A percentile compares a stretch with the other conserved stretches of the same genome.
phyloP scores from a whole-genome alignment of 305 asterid genomes.

The Striga hermonthica region DNA sequence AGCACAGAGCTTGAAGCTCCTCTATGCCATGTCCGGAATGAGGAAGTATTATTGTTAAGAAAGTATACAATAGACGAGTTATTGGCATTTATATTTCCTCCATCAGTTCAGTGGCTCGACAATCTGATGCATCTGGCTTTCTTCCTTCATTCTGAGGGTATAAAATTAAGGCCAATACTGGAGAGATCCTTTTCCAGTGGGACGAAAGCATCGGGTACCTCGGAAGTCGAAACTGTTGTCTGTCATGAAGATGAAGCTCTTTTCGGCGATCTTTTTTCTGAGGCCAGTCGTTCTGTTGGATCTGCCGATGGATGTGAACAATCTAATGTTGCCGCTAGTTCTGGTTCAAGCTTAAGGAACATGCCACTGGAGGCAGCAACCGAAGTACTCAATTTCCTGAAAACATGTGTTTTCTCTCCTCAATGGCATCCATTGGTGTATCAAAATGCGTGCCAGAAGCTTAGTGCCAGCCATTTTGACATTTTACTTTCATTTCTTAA shows the following conservation, averaged over 20 bases:
- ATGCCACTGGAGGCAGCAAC: slow-evolving; percentile 78
- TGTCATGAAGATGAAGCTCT: slow-evolving; percentile 97
- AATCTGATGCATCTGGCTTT: slow-evolving; percentile 62
- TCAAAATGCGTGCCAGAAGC: slow-evolving; percentile 64
- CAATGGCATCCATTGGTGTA: slow-evolving; percentile 64
- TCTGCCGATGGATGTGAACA: slow-evolving; percentile 82
- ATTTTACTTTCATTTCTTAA: slow-evolving; percentile 63
- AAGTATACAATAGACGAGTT: slow-evolving; percentile 66
- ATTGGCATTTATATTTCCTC: slow-evolving; percentile 59
- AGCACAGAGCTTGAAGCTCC: slow-evolving; percentile 43
- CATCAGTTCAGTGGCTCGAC: slow-evolving; percentile 80
- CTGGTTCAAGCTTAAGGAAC: slow-evolving; percentile 60
- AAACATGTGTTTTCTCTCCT: slow-evolving; percentile 61
- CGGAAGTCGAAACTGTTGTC: slow-evolving; percentile 71
- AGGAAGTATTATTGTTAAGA: slow-evolving; percentile 51
- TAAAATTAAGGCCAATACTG: slow-evolving; percentile 65
- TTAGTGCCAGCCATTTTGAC: slow-evolving; percentile 56
- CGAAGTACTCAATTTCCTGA: slow-evolving; percentile 70
- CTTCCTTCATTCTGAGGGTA: slow-evolving; percentile 85
- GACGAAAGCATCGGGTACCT: slow-evolving; percentile 58
- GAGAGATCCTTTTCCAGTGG: slow-evolving; percentile 69
- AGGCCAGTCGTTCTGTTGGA: slow-evolving; percentile 86
- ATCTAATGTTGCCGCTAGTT: slow-evolving; percentile 51
- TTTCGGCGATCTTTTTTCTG: slow-evolving; percentile 96
- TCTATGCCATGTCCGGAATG: slow-evolving; percentile 46